phyloP scores from a whole-genome alignment of 2,329 filamentous ascomycete genomes.

The Madurella mycetomatis region DNA sequence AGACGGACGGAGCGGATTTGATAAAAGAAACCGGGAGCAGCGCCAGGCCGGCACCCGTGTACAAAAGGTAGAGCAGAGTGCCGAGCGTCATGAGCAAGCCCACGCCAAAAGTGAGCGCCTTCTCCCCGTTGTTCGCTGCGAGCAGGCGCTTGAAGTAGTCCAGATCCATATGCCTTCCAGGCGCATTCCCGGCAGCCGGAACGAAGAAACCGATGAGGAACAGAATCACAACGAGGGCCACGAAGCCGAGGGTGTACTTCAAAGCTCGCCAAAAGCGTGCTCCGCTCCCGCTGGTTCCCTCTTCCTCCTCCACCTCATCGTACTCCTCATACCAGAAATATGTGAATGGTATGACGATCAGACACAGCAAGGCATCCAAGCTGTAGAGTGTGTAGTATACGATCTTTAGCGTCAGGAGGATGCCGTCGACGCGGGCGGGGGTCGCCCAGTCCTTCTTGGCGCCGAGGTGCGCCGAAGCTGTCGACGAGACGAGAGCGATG shows the following conservation, averaged over 20 bases:
- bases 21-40: conserved; percentile 86
- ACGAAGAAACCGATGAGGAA: conserved; percentile 95
- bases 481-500: conserved; percentile 89
- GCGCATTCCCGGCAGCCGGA: conserved; percentile 66
- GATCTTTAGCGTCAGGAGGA: conserved; percentile 74
- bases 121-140: conserved; percentile 83
- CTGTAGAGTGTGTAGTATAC: conserved; percentile 94
- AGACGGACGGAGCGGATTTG: conserved; percentile 83
- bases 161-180: conserved; percentile 67
- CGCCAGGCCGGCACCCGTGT: conserved; percentile 84
- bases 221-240: conserved; percentile 72
- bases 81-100: conserved; percentile 86
- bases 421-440: conserved; percentile 69
- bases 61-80: conserved; percentile 78
- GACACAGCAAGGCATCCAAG: conserved; percentile 81
- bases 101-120: conserved; percentile 82
- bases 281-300: conserved; percentile 66
- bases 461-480: conserved; percentile 68
- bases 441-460: conserved; percentile 94
- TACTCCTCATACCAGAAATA: conserved; percentile 99
- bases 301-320: conserved; percentile 81
- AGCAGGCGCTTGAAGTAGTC: conserved; percentile 89
- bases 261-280: conserved; percentile 75
- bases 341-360: conserved; percentile 86
- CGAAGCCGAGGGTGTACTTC: conserved; percentile 86